Conservation (phyloP, 768 basidiomycete genomes). For the Hypholoma fasciculare region DNA sequence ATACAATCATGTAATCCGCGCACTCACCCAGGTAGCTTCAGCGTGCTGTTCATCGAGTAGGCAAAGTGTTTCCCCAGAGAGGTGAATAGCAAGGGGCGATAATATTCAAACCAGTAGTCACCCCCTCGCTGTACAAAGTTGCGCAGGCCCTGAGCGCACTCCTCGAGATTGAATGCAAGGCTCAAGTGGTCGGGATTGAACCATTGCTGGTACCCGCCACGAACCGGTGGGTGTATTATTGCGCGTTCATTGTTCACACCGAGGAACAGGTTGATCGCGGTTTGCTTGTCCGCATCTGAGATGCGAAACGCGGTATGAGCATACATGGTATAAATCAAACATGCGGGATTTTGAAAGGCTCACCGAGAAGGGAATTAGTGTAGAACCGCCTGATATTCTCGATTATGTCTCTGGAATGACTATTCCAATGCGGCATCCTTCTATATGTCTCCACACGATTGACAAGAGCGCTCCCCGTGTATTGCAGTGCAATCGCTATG, state of each 20-base stretch:
- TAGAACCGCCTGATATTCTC: conserved; percentile 95
- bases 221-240: conserved; percentile 46
- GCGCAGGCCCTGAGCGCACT: conserved; percentile 61
- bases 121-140: conserved; percentile 59
- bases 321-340: not conserved
- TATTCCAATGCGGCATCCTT: conserved; percentile 95
- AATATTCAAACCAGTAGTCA: conserved; percentile 91
- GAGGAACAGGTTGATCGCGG: conserved; percentile 96
- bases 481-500: conserved; percentile 90
- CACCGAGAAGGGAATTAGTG: conserved; percentile 89
- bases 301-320: not conserved
- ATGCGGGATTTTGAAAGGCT: not conserved
- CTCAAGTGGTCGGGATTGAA: conserved; percentile 71
- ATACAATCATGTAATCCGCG: not conserved
- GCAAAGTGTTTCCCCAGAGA: conserved; percentile 87
- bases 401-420: conserved; percentile 94
- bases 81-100: conserved; percentile 82
- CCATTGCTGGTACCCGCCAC: conserved; percentile 85
- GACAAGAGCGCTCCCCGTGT: conserved; percentile 94
- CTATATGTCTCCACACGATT: conserved; percentile 96
- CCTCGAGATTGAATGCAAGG: conserved; percentile 63
- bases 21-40: conserved; percentile 77
- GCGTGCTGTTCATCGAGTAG: conserved; percentile 88
- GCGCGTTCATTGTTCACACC: conserved; percentile 67
- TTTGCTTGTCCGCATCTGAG: conserved; percentile 93